These are phyloP conservation scores for Vigna nakashimae DNA, from an alignment of 306 rosid species.

Conservation along the genomic window DNA sequence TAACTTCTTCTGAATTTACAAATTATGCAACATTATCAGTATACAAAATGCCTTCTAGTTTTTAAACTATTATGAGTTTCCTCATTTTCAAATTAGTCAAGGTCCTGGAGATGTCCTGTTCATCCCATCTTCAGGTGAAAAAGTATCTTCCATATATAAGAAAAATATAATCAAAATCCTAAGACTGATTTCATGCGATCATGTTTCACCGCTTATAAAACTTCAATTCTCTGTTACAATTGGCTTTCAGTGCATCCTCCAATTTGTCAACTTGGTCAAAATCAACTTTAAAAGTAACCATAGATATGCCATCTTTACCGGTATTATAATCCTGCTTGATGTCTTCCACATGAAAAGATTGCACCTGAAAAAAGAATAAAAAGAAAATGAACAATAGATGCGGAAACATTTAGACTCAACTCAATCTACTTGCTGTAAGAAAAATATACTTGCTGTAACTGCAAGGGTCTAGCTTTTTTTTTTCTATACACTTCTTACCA, in stretches of 20 bases:
- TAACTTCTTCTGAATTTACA: slow-evolving; percentile 24
- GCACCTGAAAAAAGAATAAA: slow-evolving; percentile 60
- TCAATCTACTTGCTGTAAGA: background rate
- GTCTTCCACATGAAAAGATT: slow-evolving; percentile 73
- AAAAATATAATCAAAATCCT: background rate
- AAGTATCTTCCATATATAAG: slow-evolving; percentile 37
- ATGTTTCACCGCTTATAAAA: slow-evolving; percentile 62
- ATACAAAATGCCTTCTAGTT: background rate
- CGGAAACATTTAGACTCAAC: slow-evolving; percentile 9
- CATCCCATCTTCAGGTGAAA: slow-evolving; percentile 30
- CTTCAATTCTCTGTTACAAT: slow-evolving; percentile 76
- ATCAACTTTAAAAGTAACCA: slow-evolving; percentile 86
- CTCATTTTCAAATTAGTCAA: slow-evolving; percentile 31
- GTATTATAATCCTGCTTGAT: slow-evolving; percentile 86
- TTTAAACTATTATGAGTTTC: background rate
- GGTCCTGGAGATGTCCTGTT: slow-evolving; percentile 25
- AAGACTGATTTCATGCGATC: slow-evolving; percentile 23
- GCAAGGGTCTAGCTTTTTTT: background rate
- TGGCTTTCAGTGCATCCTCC: slow-evolving; percentile 83
- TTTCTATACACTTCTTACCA: slow-evolving; percentile 2
- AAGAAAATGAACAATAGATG: background rate
- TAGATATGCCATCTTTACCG: slow-evolving; percentile 76
- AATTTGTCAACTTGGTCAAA: slow-evolving; percentile 78
- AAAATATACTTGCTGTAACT: background rate
- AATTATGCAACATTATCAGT: slow-evolving; percentile 9